These are phyloP conservation scores for Turritis glabra DNA, from an alignment of 345 rosid genomes.

Conservation along the genomic window DNA sequence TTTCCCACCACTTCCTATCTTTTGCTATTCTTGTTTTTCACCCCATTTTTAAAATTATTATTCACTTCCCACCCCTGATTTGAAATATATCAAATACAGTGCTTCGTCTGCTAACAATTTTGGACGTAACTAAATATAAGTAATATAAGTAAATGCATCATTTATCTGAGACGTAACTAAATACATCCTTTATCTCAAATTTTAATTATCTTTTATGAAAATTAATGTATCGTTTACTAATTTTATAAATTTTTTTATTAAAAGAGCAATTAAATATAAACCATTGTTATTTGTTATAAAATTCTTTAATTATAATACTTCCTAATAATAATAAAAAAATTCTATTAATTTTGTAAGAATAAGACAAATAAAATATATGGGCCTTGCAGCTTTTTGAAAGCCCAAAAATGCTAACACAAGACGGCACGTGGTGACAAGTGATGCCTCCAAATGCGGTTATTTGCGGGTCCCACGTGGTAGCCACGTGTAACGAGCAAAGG, in stretches of 20 bases:
- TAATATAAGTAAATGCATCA: too few species aligned
- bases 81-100: too few species aligned
- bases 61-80: neutral
- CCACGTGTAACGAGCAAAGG: constrained; percentile 21
- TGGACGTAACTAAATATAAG: too few species aligned
- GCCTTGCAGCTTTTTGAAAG: neutral
- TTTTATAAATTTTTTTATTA: too few species aligned
- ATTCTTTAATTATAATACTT: too few species aligned
- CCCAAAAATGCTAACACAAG: neutral
- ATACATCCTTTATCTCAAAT: neutral
- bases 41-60: neutral
- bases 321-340: too few species aligned
- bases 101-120: neutral
- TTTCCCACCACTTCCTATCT: neutral
- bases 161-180: too few species aligned
- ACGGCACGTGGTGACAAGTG: constrained; percentile 19
- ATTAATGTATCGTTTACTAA: neutral
- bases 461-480: constrained; percentile 28
- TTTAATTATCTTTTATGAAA: neutral
- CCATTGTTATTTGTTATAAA: too few species aligned
- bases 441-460: constrained; percentile 27
- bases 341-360: too few species aligned
- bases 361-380: too few species aligned
- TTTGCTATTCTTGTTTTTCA: neutral
- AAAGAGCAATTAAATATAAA: too few species aligned